Percentiles rank a stretch among this genome's conserved stretches.
These are phyloP conservation scores for Letharia lupina DNA, from an alignment of 495 filamentous ascomycete species.

Conservation along the genomic window DNA sequence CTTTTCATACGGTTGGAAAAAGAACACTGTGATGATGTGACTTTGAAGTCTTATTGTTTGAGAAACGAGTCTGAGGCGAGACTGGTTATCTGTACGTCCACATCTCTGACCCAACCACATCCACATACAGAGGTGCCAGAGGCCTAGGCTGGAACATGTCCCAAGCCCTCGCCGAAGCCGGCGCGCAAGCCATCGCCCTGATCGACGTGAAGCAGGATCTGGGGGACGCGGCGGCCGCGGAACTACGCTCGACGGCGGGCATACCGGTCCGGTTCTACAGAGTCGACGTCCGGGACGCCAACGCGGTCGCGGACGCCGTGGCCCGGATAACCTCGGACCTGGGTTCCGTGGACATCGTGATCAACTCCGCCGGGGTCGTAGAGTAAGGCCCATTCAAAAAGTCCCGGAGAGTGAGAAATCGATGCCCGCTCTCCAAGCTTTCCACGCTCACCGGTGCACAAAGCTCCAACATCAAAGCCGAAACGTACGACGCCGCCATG, in stretches of 20 bases:
- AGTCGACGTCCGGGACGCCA: constrained; percentile 64
- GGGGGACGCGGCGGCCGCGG: constrained; percentile 57
- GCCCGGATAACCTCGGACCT: constrained; percentile 43
- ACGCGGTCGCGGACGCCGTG: constrained; percentile 45
- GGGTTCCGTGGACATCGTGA: constrained; percentile 60
- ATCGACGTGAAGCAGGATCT: constrained; percentile 66
- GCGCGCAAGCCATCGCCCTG: constrained; percentile 62
- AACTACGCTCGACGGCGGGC: constrained; percentile 57
- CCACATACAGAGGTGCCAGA: constrained; percentile 53
- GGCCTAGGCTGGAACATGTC: constrained; percentile 73
- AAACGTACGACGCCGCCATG: constrained; percentile 45
- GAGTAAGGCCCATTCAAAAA: constrained; percentile 42
- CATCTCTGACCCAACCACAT: neutral
- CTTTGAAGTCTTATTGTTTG: no score
- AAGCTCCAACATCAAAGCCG: constrained; percentile 59
- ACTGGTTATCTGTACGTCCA: no score
- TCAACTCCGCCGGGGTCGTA: constrained; percentile 81
- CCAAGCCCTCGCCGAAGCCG: constrained; percentile 62
- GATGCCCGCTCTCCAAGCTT: no score
- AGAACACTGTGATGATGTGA: no score
- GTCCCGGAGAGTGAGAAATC: no score
- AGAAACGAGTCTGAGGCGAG: no score
- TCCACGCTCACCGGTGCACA: no score
- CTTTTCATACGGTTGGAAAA: no score
- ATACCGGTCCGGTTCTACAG: constrained; percentile 68